Evolutionary conservation across 2,329 filamentous ascomycete species (phyloP), one percentile per base, ranked within the genome.

Genomic region (Fusarium ramigenum): DNA sequence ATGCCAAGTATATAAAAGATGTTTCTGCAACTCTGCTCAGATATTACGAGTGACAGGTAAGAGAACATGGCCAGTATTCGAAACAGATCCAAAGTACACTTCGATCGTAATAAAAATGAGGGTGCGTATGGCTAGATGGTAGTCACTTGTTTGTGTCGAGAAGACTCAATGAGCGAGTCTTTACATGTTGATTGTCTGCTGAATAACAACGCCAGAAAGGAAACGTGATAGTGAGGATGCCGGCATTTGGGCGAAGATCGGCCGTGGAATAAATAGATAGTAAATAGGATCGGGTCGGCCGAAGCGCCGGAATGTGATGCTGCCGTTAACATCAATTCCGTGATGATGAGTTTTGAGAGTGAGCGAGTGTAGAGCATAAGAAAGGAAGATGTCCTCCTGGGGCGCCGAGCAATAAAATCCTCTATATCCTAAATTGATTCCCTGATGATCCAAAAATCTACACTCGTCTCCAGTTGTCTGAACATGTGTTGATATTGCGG

Each of bases 331-430:
- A 49, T 47, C 57, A 23, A 19, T 44, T 66, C 43, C 34, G 43
- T 39, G 30, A 60, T 47, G 47, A 34, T 60, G 54, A 53, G 43
- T 60, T 54, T 52, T 43, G 49, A 30, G 32, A 47, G 36, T 56
- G 53, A 43, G 59, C 30, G 46, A 44, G 44, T 25, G 53, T 44
- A 58, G 64, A 65, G 50, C 60, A 32, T 63, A 50, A 69, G 60
- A 47, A 63, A 64, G 39, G 47, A 71, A 60, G 43, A 58, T 67
- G 56, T 73, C 61, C 71, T 73, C 67, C 62, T 53, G 32, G 46
- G 67, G 71, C 72, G 74, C 70, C 75, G 74, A 77, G 75, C 72
- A 77, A 70, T 60, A 63, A 63, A 75, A 56, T 77, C 65, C 66
- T 78, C 74, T 73, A 77, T 77, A 74, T 74, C 70, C 70, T 57